These are phyloP conservation scores for Hericium rajendrae DNA, from an alignment of 768 basidiomycete species.

Conservation along the genomic window DNA sequence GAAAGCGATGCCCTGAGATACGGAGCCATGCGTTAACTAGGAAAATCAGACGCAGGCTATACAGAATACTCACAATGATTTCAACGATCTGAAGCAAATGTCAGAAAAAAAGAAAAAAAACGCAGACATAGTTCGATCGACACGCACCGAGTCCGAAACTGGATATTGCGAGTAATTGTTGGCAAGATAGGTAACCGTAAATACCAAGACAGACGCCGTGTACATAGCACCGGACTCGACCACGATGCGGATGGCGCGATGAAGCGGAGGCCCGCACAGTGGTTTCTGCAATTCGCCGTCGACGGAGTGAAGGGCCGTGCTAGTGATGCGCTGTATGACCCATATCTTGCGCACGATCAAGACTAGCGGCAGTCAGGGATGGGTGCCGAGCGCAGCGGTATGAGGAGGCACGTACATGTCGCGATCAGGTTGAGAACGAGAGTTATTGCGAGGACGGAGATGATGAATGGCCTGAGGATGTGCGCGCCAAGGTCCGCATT, in stretches of 20 bases:
- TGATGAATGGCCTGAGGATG: neutral
- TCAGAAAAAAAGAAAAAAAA: no score
- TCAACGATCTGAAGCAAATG: neutral
- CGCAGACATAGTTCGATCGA: neutral
- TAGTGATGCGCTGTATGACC: neutral
- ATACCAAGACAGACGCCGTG: constrained; percentile 14
- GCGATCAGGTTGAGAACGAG: neutral
- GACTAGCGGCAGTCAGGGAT: neutral
- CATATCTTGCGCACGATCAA: neutral
- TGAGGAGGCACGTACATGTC: neutral
- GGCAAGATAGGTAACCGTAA: constrained; percentile 15
- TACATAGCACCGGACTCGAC: constrained; percentile 24
- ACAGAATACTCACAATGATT: neutral
- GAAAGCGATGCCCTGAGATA: constrained; percentile 16
- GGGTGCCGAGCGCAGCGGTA: no score
- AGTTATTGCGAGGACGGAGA: neutral
- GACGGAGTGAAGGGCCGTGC: neutral
- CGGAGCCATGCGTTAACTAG: no score
- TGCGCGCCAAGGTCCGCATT: neutral
- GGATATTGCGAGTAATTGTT: constrained; percentile 18
- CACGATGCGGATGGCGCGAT: constrained; percentile 19
- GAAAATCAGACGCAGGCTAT: no score
- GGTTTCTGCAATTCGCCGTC: neutral
- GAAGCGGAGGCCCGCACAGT: neutral
- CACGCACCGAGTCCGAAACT: constrained; percentile 16